Percentiles rank a stretch among this genome's conserved stretches.
These are phyloP conservation scores for Rhodofomes roseus DNA, from an alignment of 1,284 basidiomycete species.

Conservation along the genomic window DNA sequence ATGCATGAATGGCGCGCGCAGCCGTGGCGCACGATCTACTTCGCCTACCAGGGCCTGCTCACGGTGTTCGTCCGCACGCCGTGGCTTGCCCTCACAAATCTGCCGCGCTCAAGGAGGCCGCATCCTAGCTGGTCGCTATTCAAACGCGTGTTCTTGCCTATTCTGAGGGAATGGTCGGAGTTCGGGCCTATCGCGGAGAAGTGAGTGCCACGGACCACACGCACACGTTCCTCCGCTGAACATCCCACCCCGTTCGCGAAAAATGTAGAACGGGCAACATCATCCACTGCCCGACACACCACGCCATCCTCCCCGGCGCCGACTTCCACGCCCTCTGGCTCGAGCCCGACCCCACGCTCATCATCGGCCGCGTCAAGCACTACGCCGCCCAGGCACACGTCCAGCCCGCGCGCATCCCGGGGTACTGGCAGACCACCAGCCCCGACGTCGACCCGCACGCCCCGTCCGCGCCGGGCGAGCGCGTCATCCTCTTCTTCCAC, in stretches of 20 bases:
- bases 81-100: background rate
- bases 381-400: constrained; percentile 15
- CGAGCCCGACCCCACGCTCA: constrained; percentile 12
- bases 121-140: constrained; percentile 2
- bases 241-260: background rate
- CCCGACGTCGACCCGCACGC: constrained; percentile 22
- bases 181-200: constrained; percentile 2
- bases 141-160: background rate
- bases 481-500: constrained; percentile 18
- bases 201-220: background rate
- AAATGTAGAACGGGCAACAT: background rate
- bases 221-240: background rate
- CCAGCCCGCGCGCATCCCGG: constrained; percentile 9
- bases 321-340: constrained; percentile 11
- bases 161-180: background rate
- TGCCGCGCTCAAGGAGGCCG: background rate
- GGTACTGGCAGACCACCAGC: constrained; percentile 16
- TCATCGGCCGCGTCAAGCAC: constrained; percentile 16
- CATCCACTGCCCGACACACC: background rate
- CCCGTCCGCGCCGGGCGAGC: constrained; percentile 17
- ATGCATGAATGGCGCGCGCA: background rate
- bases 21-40: background rate
- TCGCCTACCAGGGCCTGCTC: background rate
- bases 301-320: background rate
- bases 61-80: background rate